A percentile compares a stretch with the other conserved stretches of the same genome.
These are phyloP conservation scores for Omphalotus olearius DNA, from an alignment of 1,284 basidiomycete genomes.

Conservation along the genomic window DNA sequence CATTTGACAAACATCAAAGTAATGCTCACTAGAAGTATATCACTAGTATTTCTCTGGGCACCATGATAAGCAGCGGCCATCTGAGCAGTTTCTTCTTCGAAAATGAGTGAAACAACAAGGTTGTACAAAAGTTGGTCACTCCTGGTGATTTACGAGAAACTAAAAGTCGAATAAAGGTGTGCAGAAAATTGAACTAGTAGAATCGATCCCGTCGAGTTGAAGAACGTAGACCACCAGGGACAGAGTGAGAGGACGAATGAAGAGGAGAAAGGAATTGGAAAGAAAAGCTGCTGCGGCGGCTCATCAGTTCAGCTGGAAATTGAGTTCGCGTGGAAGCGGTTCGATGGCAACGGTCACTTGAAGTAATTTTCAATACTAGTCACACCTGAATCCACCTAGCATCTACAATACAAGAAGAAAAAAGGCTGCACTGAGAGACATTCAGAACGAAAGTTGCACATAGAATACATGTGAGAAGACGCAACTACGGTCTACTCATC, in stretches of 20 bases:
- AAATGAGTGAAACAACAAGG: neutral
- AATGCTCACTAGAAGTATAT: conserved; percentile 28
- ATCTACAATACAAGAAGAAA: too few species aligned
- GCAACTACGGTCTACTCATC: too few species aligned
- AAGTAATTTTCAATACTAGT: too few species aligned
- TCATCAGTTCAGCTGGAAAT: too few species aligned
- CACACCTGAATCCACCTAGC: too few species aligned
- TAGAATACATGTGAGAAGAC: too few species aligned
- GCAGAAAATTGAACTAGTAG: conserved; percentile 9
- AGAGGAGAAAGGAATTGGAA: conserved; percentile 4
- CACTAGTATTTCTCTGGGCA: conserved; percentile 17
- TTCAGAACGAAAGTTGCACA: too few species aligned
- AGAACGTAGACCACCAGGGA: conserved; percentile 10
- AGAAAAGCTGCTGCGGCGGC: conserved; percentile 5
- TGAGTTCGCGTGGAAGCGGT: too few species aligned
- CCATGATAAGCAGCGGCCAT: conserved; percentile 14
- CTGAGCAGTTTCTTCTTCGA: neutral
- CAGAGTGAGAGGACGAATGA: conserved; percentile 6
- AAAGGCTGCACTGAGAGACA: too few species aligned
- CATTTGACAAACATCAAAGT: conserved; percentile 11
- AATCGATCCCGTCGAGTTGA: conserved; percentile 16
- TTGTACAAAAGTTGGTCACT: neutral
- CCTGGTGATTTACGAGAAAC: conserved; percentile 2
- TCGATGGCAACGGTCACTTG: too few species aligned
- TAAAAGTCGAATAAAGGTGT: neutral